These are phyloP conservation scores for Coniferiporia weirii DNA, from an alignment of 1,284 basidiomycete genomes.

Conservation along the genomic window DNA sequence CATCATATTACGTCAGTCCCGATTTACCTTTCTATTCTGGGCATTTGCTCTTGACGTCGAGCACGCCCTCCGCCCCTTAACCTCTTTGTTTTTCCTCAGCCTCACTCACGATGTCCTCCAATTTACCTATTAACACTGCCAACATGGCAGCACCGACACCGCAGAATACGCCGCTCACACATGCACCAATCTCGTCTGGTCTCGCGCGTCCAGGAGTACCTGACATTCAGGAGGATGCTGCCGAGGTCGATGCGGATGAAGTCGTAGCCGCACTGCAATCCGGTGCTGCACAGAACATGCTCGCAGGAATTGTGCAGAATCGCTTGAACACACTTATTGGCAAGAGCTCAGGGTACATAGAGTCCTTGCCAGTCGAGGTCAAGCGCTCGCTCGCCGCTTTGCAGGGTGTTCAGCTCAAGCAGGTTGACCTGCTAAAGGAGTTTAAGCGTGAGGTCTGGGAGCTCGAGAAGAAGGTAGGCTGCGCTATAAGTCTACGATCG, in stretches of 20 bases:
- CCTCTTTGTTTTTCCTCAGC: no score
- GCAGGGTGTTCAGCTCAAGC: conserved; percentile 92
- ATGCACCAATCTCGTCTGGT: conserved; percentile 61
- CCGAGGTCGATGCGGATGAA: conserved; percentile 38
- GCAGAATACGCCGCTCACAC: conserved; percentile 74
- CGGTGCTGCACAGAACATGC: conserved; percentile 41
- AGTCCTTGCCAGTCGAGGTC: conserved; percentile 78
- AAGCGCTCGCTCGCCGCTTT: conserved; percentile 87
- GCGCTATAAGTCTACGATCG: neutral
- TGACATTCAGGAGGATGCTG: conserved; percentile 63
- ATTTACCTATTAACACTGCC: neutral
- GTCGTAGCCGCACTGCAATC: conserved; percentile 19
- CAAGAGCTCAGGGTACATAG: conserved; percentile 81
- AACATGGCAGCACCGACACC: conserved; percentile 58
- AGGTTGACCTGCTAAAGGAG: conserved; percentile 89
- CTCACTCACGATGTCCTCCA: neutral
- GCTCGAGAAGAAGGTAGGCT: conserved; percentile 88
- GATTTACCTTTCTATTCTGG: no score
- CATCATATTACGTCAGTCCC: no score
- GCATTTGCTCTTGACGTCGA: no score
- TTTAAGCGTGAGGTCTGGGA: conserved; percentile 97
- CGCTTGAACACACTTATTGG: conserved; percentile 69
- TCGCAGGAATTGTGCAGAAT: conserved; percentile 57
- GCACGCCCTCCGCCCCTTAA: no score
- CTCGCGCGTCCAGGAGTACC: conserved; percentile 66